Base-by-base conservation (phyloP, 1,284 basidiomycete genomes). In the Xerocomus amazonicus region DNA sequence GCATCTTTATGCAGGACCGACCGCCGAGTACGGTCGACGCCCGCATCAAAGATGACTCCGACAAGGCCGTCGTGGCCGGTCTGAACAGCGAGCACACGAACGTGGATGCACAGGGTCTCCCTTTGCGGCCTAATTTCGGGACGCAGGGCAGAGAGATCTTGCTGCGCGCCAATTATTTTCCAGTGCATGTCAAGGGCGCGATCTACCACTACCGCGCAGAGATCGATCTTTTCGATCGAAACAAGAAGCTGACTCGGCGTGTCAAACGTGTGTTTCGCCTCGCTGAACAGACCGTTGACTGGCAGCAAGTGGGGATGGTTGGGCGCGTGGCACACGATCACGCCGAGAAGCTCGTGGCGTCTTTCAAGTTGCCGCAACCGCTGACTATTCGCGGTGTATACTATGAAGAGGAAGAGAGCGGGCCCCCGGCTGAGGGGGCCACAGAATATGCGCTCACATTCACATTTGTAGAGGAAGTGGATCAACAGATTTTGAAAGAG, bases 1-100 rank as follows among this genome's bases (percentile, higher is more conserved):
- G 83, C 16, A 70, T 88, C 35, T 86, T 80, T 63, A 70, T 68
- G 44, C 63, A 74, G 9, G 71, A 70, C 34, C 64, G 64, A 44
- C 74, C 44, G 44, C 27, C 77, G 5, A 74, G 76, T 3, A 63
- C 58, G n/a, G 59, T 88, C 50, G 86, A 89, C 57, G 53, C 71
- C 26, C 82, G 86, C 31, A 66, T 88, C 9, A 57, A 61, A 17
- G 75, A 82, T 58, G 70, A 67, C 16, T 78, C 80, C 1, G 77
- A 87, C 56, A 71, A 79, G 33, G 69, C 67, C 6, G 69, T 85
- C 17, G 70, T 89, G 3, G 60, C 66, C 0, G 59, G 70, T 0
- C 71, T 89, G 4, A n/a, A 36, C 34, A 16, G 10, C 10, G 10
- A 3, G 28, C 16, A 3, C 16, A 5, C 10, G 10, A 7, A 19